Evolutionary conservation across 2,329 filamentous ascomycete species (phyloP), one percentile per base, ranked within the genome.

Genomic region (Botrytis aclada): DNA sequence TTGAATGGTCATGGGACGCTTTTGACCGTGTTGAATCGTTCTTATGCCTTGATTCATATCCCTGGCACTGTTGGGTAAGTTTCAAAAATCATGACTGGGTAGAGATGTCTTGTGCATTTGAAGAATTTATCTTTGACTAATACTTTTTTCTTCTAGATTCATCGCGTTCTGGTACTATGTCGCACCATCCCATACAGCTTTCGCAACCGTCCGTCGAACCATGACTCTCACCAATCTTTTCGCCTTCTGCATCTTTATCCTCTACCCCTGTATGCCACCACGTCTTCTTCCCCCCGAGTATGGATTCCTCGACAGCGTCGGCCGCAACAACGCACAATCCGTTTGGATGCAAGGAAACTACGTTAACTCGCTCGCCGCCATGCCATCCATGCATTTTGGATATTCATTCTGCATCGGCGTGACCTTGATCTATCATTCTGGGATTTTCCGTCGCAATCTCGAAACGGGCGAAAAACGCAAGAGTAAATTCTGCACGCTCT

Each of bases 101-200:
- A 29, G 14, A 54, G 51, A n/a, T 54, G n/a, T 29, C 51, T 29
- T 9, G 51, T 56, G 14, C 5, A 2, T 54, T 20, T 69, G 39
- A 25, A 41, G 32, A 41, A 41, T 5, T 39, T n/a, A 20, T 22
- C 34, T 32, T 25, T 54, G 37, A 34, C 70, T 72, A 32, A 72
- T n/a, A 34, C 63, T 56, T 29, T 29, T 1, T 25, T n/a, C 37
- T 8, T 37, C 7, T 64, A 89, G 88, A 72, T 90, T 90, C 79
- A 87, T 90, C 70, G 88, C 86, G 61, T 90, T 87, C 85, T 90
- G 88, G 80, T 90, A 90, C 80, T 88, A 87, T 79, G 84, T 86
- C 60, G 87, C 88, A 5, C 85, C 86, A 6, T 85, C 82, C 1
- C 84, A 85, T 78, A 74, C 81, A 22, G 82, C 82, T 7, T 87